Conservation (phyloP, 306 rosid species). For the Prunus salicina region DNA sequence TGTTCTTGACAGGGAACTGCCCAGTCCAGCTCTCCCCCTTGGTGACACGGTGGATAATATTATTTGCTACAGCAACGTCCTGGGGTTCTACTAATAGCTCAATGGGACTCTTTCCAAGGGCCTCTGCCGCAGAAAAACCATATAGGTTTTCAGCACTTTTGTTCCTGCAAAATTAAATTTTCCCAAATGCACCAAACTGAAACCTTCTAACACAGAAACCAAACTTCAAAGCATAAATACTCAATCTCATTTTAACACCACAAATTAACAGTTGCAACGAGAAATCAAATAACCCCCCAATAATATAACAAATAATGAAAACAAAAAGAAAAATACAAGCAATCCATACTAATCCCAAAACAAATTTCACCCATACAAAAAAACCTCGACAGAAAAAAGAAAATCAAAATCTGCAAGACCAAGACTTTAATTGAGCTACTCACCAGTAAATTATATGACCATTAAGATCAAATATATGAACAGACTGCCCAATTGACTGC, state of each 20-base stretch:
- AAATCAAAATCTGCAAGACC: background rate
- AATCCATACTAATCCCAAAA: background rate
- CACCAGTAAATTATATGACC: constrained; percentile 76
- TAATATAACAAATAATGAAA: background rate
- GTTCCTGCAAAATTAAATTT: constrained; percentile 62
- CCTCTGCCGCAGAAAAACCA: constrained; percentile 84
- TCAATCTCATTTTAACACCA: constrained; percentile 16
- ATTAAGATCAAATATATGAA: constrained; percentile 77
- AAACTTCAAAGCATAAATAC: background rate
- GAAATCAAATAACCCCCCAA: background rate
- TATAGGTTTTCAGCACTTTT: constrained; percentile 76
- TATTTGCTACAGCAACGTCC: constrained; percentile 45
- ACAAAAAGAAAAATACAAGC: background rate
- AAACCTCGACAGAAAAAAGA: background rate
- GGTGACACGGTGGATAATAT: constrained; percentile 52
- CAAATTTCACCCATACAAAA: background rate
- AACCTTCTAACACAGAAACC: constrained; percentile 1
- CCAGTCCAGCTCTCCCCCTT: constrained; percentile 92
- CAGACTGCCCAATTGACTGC: constrained; percentile 95
- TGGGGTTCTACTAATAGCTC: constrained; percentile 65
- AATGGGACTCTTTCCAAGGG: constrained; percentile 63
- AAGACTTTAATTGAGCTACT: background rate
- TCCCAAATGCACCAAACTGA: constrained; percentile 14
- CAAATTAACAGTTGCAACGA: constrained; percentile 13
- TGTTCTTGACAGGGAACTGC: constrained; percentile 76